Conservation (phyloP, 176 grass and related monocot species). For the Ensete glaucum region DNA sequence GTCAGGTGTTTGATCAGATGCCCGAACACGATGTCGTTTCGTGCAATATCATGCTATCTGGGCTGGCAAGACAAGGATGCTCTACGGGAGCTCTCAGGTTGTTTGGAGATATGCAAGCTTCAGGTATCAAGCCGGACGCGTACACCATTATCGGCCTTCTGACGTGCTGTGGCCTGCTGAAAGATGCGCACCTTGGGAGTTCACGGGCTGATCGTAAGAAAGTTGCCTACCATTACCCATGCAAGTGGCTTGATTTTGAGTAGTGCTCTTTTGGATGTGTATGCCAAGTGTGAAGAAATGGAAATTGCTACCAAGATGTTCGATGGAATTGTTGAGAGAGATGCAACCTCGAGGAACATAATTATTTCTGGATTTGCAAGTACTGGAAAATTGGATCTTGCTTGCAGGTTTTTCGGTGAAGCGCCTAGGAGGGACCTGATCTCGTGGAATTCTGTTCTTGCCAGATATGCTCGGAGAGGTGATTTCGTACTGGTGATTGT, state of each 20-base stretch:
- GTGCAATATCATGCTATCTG: conserved; percentile 47
- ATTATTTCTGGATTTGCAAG: conserved; percentile 31
- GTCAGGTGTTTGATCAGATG: conserved; percentile 24
- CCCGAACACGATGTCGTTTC: conserved; percentile 14
- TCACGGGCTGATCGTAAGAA: conserved; percentile 20
- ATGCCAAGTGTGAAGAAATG: conserved; percentile 43
- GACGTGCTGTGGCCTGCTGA: conserved; percentile 27
- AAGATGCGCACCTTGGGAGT: conserved; percentile 17
- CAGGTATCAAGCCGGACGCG: conserved; percentile 24
- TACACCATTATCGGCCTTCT: conserved; percentile 44
- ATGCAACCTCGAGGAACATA: conserved; percentile 42
- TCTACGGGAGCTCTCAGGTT: conserved; percentile 19
- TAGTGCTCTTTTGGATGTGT: conserved; percentile 46
- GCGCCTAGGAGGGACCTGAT: conserved; percentile 33
- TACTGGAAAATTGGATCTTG: conserved; percentile 33
- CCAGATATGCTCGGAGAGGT: conserved; percentile 27
- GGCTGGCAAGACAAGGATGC: conserved; percentile 28
- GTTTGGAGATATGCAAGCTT: conserved; percentile 22
- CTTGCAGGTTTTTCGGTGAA: conserved; percentile 31
- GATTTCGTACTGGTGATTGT: conserved; percentile 21
- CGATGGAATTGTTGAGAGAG: conserved; percentile 22
- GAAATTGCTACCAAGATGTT: conserved; percentile 25
- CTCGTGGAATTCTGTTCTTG: conserved; percentile 42
- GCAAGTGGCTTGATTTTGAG: conserved; percentile 29
- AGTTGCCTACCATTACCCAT: neutral